Conservation (phyloP, 805 yeast genomes). For the Tetrapisispora phaffii region DNA sequence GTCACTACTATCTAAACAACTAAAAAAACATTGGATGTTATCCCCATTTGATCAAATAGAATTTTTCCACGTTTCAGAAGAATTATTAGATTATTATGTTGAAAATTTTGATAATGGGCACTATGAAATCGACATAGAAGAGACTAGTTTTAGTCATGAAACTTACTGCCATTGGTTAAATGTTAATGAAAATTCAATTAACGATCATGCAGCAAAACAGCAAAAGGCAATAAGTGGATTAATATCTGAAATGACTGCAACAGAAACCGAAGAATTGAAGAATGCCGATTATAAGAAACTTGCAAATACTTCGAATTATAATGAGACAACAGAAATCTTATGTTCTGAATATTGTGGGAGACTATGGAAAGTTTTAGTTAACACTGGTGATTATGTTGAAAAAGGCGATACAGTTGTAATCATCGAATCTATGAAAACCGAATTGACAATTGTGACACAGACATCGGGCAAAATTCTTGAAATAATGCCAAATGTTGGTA, state of each 20-base stretch:
- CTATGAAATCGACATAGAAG: slow-evolving; percentile 63
- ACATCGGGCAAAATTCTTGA: slow-evolving; percentile 61
- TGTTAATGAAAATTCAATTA: slow-evolving; percentile 63
- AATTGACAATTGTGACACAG: slow-evolving; percentile 78
- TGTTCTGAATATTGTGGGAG: slow-evolving; percentile 96
- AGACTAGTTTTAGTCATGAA: slow-evolving; percentile 73
- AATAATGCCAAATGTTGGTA: slow-evolving; percentile 75
- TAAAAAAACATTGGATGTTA: slow-evolving; percentile 76
- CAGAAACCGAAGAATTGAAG: slow-evolving; percentile 65
- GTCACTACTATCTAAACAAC: slow-evolving; percentile 62
- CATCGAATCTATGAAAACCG: slow-evolving; percentile 98
- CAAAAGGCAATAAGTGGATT: slow-evolving; percentile 77
- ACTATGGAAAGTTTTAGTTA: slow-evolving; percentile 85
- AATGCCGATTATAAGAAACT: slow-evolving; percentile 39
- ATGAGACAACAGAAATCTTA: slow-evolving; percentile 72
- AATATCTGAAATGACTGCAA: slow-evolving; percentile 73
- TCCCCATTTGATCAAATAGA: slow-evolving; percentile 91
- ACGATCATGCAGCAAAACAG: slow-evolving; percentile 54
- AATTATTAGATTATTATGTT: slow-evolving; percentile 59
- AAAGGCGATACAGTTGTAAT: slow-evolving; percentile 75
- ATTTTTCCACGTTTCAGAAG: slow-evolving; percentile 85
- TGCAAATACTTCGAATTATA: slow-evolving; percentile 44
- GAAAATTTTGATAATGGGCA: slow-evolving; percentile 75
- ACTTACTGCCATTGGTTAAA: slow-evolving; percentile 72
- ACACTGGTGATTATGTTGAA: slow-evolving; percentile 64